These are phyloP conservation scores for Diplogelasinospora grovesii DNA, from an alignment of 495 filamentous ascomycete genomes.

Conservation along the genomic window DNA sequence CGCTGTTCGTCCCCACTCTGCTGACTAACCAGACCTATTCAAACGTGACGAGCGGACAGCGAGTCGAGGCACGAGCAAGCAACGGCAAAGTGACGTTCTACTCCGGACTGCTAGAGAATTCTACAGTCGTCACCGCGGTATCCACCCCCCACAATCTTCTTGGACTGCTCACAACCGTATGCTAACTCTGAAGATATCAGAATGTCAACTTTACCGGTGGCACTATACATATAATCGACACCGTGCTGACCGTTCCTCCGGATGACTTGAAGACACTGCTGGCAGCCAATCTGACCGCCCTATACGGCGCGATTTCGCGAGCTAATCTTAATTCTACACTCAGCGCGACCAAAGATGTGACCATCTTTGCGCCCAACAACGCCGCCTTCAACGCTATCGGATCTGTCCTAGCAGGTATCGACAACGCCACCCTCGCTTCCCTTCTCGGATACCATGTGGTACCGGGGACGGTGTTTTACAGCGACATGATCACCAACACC, in stretches of 20 bases:
- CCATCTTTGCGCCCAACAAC: constrained; percentile 56
- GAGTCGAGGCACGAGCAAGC: constrained; percentile 23
- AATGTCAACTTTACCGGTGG: constrained; percentile 58
- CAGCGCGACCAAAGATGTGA: constrained; percentile 42
- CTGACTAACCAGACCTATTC: constrained; percentile 45
- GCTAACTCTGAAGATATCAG: constrained; percentile 18
- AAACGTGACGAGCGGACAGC: constrained; percentile 37
- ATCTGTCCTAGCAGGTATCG: constrained; percentile 41
- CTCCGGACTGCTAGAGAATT: constrained; percentile 30
- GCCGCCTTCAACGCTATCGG: constrained; percentile 53
- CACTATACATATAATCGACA: constrained; percentile 60
- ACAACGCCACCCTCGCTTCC: constrained; percentile 34
- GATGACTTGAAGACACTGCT: constrained; percentile 45
- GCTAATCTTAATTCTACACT: constrained; percentile 38
- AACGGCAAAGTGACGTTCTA: constrained; percentile 31
- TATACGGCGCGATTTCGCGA: constrained; percentile 47
- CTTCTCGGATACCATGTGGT: constrained; percentile 58
- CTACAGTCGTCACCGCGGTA: constrained; percentile 31
- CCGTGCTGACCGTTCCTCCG: constrained; percentile 48
- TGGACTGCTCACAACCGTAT: not conserved
- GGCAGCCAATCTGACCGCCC: constrained; percentile 47
- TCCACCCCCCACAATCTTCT: constrained; percentile 11
- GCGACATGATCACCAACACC: constrained; percentile 31
- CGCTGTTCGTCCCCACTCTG: constrained; percentile 47
- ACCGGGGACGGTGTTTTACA: constrained; percentile 47